Evolutionary conservation across 176 grass and related monocot genomes (phyloP).

Genomic region (Carex littledalei): DNA sequence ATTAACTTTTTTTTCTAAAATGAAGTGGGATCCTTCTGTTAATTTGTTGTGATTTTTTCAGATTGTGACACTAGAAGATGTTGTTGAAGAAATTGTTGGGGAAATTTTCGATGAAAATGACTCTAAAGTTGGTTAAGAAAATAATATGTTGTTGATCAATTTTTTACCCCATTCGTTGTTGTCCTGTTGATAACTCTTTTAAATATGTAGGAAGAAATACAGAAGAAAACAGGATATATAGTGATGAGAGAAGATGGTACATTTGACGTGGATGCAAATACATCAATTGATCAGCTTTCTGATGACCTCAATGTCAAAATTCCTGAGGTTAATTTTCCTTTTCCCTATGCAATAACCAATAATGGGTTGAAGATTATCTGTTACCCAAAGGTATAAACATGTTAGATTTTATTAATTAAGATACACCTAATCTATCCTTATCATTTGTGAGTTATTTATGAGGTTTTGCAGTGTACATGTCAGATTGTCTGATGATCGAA

Average conservation of each 20-base stretch:
- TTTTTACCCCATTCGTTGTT: neutral
- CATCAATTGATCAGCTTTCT: slow-evolving; percentile 89
- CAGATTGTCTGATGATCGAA: neutral
- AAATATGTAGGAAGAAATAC: slow-evolving; percentile 76
- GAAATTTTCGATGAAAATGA: slow-evolving; percentile 99
- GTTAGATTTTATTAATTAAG: neutral
- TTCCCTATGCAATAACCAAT: slow-evolving; percentile 12
- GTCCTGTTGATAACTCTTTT: slow-evolving; percentile 3
- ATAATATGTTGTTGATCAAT: slow-evolving; percentile 17
- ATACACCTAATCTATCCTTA: slow-evolving; percentile 9
- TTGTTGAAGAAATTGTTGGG: slow-evolving; percentile 98
- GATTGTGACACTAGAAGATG: slow-evolving; percentile 99
- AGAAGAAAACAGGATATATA: slow-evolving; percentile 94
- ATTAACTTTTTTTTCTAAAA: neutral
- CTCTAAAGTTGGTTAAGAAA: slow-evolving; percentile 65
- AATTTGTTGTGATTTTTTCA: slow-evolving; percentile 25
- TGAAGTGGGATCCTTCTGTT: neutral
- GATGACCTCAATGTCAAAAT: slow-evolving; percentile 93
- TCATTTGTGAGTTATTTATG: neutral
- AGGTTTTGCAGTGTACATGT: neutral
- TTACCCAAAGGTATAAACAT: slow-evolving; percentile 3
- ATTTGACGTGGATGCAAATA: slow-evolving; percentile 97
- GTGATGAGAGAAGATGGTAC: slow-evolving; percentile 85
- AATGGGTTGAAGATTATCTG: slow-evolving; percentile 10
- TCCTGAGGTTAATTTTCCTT: slow-evolving; percentile 62